Percentiles rank a stretch among this genome's conserved stretches.
These are phyloP conservation scores for Waltergamsia citrina DNA, from an alignment of 2,329 filamentous ascomycete species.

Conservation along the genomic window DNA sequence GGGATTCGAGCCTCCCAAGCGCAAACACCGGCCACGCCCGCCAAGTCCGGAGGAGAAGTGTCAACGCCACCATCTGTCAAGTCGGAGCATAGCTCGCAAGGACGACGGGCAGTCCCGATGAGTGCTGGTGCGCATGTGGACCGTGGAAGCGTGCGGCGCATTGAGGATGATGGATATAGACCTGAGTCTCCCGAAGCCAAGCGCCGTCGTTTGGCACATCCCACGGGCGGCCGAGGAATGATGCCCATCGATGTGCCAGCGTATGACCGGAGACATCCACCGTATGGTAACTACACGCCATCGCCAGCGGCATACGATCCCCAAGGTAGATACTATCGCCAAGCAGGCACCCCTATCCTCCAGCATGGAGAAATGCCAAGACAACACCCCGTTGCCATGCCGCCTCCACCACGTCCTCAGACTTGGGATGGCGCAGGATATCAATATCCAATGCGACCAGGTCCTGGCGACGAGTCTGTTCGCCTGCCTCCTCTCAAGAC, in stretches of 20 bases:
- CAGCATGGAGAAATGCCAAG: slow-evolving; percentile 18
- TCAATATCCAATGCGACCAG: background rate
- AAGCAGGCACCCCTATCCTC: slow-evolving; percentile 15
- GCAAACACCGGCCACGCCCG: background rate
- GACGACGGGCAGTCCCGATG: too few relatives aligned
- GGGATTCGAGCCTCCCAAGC: slow-evolving; percentile 27
- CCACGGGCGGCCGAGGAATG: background rate
- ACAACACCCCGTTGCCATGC: slow-evolving; percentile 29
- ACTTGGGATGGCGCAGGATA: slow-evolving; percentile 5
- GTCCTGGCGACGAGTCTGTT: slow-evolving; percentile 32
- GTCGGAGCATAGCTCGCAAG: too few relatives aligned
- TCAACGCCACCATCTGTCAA: too few relatives aligned
- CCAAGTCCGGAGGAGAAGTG: background rate
- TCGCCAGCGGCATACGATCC: background rate
- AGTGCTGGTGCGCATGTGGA: too few relatives aligned
- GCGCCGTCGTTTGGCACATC: background rate
- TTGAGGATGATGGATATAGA: background rate
- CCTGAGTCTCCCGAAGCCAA: slow-evolving; percentile 1
- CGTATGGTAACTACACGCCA: too few relatives aligned
- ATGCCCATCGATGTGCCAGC: background rate
- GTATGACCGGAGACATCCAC: background rate
- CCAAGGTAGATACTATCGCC: slow-evolving; percentile 4
- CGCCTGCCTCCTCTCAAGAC: slow-evolving; percentile 45
- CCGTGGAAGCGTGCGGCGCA: too few relatives aligned
- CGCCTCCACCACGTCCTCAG: slow-evolving; percentile 42